Percentiles rank a stretch among this genome's conserved stretches.
Evolutionary conservation across 1,284 basidiomycete species (phyloP).

Genomic region (Tetrapyrgos nigripes): DNA sequence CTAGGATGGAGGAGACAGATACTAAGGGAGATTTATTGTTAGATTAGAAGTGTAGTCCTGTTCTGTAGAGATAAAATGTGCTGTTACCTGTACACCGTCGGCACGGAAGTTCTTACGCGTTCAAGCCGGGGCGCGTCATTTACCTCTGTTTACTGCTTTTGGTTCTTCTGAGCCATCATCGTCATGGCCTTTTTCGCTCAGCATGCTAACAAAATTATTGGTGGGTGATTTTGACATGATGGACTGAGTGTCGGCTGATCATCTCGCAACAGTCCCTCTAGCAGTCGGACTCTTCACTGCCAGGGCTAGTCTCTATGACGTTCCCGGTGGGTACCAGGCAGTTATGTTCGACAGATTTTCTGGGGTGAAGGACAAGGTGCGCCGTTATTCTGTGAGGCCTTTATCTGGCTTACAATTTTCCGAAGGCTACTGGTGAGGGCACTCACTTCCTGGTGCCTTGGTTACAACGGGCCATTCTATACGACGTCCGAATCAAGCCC

Average conservation of each 20-base stretch:
- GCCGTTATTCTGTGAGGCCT: slow-evolving; percentile 20
- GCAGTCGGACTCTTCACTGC: slow-evolving; percentile 70
- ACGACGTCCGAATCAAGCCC: slow-evolving; percentile 98
- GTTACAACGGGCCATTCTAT: slow-evolving; percentile 95
- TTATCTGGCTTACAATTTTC: background rate
- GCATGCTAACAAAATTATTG: slow-evolving; percentile 16
- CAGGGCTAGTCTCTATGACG: slow-evolving; percentile 90
- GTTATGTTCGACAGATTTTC: slow-evolving; percentile 99
- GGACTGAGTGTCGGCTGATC: background rate
- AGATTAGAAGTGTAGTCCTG: slow-evolving; percentile 27
- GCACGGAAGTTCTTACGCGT: background rate
- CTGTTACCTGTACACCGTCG: background rate
- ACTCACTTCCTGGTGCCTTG: slow-evolving; percentile 97
- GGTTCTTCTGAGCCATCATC: background rate
- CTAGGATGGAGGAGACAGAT: slow-evolving; percentile 79
- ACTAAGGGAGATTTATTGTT: slow-evolving; percentile 57
- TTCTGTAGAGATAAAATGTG: too few species aligned
- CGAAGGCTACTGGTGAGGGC: slow-evolving; percentile 88
- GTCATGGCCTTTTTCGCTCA: slow-evolving; percentile 19
- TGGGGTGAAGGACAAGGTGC: slow-evolving; percentile 85
- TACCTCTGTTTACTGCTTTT: background rate
- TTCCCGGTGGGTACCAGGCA: slow-evolving; percentile 91
- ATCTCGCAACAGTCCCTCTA: slow-evolving; percentile 67
- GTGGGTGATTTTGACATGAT: background rate
- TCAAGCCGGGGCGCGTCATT: background rate